A percentile compares a stretch with the other conserved stretches of the same genome.
These are phyloP conservation scores for Fusarium illudens DNA, from an alignment of 2,329 filamentous ascomycete species.

Conservation along the genomic window DNA sequence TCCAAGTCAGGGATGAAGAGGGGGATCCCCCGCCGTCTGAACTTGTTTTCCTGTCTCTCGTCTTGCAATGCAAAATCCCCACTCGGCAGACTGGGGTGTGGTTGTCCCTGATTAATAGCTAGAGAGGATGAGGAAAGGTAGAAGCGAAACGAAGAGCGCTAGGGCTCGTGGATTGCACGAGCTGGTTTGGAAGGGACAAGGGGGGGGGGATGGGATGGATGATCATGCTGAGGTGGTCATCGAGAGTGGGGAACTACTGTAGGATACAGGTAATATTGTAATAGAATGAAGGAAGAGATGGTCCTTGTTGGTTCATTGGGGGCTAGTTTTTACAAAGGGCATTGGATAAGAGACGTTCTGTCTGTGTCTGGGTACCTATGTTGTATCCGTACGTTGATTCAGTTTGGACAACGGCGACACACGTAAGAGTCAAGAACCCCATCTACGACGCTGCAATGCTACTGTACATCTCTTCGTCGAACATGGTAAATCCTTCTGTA, in stretches of 20 bases:
- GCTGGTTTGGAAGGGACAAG: not conserved
- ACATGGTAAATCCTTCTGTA: not conserved
- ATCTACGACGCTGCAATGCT: not conserved
- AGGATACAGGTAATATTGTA: too few species aligned
- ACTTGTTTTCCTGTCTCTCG: not conserved
- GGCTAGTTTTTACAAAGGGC: not conserved
- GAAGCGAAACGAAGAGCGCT: not conserved
- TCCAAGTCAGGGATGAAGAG: not conserved
- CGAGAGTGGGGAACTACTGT: not conserved
- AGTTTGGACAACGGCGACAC: too few species aligned
- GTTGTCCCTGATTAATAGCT: not conserved
- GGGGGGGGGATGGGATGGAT: not conserved
- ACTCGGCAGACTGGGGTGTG: not conserved
- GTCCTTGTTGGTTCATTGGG: not conserved
- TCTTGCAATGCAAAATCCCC: not conserved
- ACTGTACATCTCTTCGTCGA: not conserved
- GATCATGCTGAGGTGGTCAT: not conserved
- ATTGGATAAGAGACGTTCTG: not conserved
- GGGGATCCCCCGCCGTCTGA: not conserved
- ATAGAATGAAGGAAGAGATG: not conserved
- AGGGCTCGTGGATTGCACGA: conserved; percentile 1
- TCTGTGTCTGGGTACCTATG: too few species aligned
- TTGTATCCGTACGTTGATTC: too few species aligned
- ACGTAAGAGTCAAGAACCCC: not conserved
- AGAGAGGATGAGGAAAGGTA: not conserved